These are phyloP conservation scores for Lagenidium sp. DNA, from an alignment of 352 stramenopile genomes.

Conservation along the genomic window DNA sequence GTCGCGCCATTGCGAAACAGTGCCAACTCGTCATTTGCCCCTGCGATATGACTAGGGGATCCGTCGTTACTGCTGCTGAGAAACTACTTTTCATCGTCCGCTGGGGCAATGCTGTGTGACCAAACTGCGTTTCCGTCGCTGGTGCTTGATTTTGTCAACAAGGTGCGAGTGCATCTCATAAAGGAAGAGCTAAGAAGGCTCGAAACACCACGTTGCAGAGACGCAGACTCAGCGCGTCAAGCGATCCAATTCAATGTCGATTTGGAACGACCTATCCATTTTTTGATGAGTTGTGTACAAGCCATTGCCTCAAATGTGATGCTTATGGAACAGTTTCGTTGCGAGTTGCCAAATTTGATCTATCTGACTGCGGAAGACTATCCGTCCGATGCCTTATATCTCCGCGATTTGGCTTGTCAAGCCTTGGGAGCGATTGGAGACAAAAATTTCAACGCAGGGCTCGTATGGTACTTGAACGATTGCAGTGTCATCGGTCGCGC, in stretches of 20 bases:
- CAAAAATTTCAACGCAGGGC: slow-evolving; percentile 56
- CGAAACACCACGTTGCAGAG: background rate
- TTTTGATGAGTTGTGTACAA: slow-evolving; percentile 57
- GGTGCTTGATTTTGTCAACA: slow-evolving; percentile 53
- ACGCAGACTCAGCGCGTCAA: too few relatives aligned
- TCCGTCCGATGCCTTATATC: slow-evolving; percentile 24
- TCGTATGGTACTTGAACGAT: slow-evolving; percentile 75
- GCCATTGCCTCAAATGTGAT: slow-evolving; percentile 33
- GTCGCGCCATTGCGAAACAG: background rate
- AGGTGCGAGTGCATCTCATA: slow-evolving; percentile 33
- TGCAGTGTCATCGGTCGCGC: slow-evolving; percentile 37
- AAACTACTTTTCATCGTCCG: slow-evolving; percentile 37
- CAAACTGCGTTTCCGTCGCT: slow-evolving; percentile 63
- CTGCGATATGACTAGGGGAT: slow-evolving; percentile 16
- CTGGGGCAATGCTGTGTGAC: slow-evolving; percentile 42
- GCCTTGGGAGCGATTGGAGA: slow-evolving; percentile 34
- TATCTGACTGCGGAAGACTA: slow-evolving; percentile 59
- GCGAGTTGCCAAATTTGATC: slow-evolving; percentile 61
- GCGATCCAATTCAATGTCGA: slow-evolving; percentile 4
- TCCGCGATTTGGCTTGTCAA: slow-evolving; percentile 35
- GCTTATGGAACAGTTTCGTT: slow-evolving; percentile 59
- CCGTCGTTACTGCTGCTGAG: slow-evolving; percentile 23
- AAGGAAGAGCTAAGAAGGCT: slow-evolving; percentile 32
- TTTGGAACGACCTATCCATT: slow-evolving; percentile 26
- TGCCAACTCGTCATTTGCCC: background rate